Evolutionary conservation across 2,329 filamentous ascomycete species (phyloP), one percentile per base, ranked within the genome.

Genomic region (Pestalotiopsis sp.): DNA sequence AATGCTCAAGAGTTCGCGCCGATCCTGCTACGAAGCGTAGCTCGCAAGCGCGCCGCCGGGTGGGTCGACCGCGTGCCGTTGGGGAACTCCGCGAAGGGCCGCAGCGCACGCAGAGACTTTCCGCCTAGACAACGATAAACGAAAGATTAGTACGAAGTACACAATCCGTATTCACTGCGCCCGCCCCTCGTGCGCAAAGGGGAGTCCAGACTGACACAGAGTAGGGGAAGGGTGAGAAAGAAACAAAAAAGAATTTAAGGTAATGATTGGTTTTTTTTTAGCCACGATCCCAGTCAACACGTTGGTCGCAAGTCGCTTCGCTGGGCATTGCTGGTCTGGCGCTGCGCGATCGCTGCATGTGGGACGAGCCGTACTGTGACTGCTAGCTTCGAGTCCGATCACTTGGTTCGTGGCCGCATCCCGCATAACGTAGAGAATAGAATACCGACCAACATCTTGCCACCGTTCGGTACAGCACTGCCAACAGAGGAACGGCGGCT

Each of bases 71-170:
- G 71, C 71, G 59, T 66, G 71, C 75, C 76, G 76, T 77, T 78
- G 76, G 76, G 76, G 76, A 78, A 77, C 75, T 78, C 76, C 76
- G 76, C 72, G 71, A 67, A 66, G 72, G 71, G 70, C 72, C 75
- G 73, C 72, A 72, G 68, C 69, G 70, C 64, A 72, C 69, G 70
- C 64, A 72, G 72, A 56, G 56, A 67, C 25, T 64, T 64, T 66
- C 25, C 64, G 52, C 64, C 49, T 45, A 56, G 20, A 57, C 36
- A 56, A 56, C 64, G 52, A 58, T 49, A 68, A 72, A 73, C 64
- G 67, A 72, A 9, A 41, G 60, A 52, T 52, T 36, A 36, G 31
- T 36, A 36, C 31, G 31, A 36, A 23, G 45, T 52, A 52, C 68
- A 70, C 59, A 52, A 23, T 38, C 64, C 58, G 49, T 63, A 57